Conservation (phyloP, 345 rosid genomes). For the Passiflora organensis region DNA sequence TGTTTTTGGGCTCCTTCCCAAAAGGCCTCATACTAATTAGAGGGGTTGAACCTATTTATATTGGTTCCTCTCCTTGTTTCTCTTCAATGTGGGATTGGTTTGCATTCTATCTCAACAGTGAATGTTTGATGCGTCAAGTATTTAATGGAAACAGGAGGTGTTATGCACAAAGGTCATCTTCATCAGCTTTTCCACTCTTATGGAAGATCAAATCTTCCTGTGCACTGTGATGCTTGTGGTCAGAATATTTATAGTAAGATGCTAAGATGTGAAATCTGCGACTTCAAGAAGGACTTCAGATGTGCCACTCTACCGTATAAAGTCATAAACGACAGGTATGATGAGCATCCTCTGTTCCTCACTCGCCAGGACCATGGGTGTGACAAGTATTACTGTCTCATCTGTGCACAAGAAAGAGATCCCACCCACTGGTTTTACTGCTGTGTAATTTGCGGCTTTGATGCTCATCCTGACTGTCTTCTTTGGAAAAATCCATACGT, state of each 20-base stretch:
- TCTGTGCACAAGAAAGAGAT: slow-evolving; percentile 1
- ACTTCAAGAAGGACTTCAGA: slow-evolving; percentile 7
- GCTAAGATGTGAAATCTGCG: background rate
- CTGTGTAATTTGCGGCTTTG: background rate
- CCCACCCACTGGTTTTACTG: background rate
- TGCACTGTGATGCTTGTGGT: no score
- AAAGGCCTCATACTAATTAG: no score
- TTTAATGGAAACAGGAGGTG: no score
- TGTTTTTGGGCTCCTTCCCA: no score
- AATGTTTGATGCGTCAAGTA: no score
- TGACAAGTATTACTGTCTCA: background rate
- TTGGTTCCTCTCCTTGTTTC: no score
- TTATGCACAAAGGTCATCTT: background rate
- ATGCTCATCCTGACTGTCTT: background rate
- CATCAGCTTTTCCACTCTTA: slow-evolving; percentile 2
- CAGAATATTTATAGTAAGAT: no score
- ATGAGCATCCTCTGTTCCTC: slow-evolving; percentile 8
- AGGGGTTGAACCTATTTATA: no score
- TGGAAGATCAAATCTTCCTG: no score
- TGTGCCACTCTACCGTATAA: background rate
- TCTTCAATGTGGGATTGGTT: no score
- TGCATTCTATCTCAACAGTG: no score
- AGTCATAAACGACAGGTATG: background rate
- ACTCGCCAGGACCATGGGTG: background rate
- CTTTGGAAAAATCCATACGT: background rate